Conservation (phyloP, 2,329 filamentous ascomycete species). For the Fusarium fracticaudum region DNA sequence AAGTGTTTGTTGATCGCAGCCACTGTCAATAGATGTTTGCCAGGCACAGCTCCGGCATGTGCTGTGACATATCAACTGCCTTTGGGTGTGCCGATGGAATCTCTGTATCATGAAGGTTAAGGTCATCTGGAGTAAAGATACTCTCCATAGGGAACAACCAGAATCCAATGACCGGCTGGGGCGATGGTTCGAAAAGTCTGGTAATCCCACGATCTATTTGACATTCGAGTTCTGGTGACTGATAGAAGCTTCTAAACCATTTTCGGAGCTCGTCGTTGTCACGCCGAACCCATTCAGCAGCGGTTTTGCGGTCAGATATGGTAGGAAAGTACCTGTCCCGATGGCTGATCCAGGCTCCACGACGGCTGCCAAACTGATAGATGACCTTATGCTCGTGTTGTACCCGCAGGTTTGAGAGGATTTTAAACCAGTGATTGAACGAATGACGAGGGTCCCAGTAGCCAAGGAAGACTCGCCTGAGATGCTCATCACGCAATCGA, state of each 20-base stretch:
- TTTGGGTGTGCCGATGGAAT: no score
- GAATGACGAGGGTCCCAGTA: rapidly evolving
- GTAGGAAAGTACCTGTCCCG: rapidly evolving
- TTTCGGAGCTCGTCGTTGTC: not conserved
- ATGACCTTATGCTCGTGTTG: not conserved
- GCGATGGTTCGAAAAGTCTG: not conserved
- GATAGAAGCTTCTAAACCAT: rapidly evolving
- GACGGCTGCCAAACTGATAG: not conserved
- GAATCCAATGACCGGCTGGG: not conserved
- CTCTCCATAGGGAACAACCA: constrained; percentile 1
- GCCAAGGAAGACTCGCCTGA: not conserved
- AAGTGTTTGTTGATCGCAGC: no score
- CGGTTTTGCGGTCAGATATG: not conserved
- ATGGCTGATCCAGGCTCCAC: not conserved
- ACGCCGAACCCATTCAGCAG: not conserved
- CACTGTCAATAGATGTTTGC: no score
- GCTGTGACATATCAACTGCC: not conserved
- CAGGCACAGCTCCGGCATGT: constrained; percentile 35
- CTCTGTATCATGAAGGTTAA: not conserved
- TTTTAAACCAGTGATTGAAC: not conserved
- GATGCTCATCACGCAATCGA: not conserved
- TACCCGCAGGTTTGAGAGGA: rapidly evolving
- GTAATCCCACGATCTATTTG: rapidly evolving
- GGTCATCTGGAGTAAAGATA: constrained; percentile 30
- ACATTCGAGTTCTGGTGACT: no score